A percentile compares a stretch with the other conserved stretches of the same genome.
These are phyloP conservation scores for Helminthosporium solani DNA, from an alignment of 2,329 filamentous ascomycete genomes.

Conservation along the genomic window DNA sequence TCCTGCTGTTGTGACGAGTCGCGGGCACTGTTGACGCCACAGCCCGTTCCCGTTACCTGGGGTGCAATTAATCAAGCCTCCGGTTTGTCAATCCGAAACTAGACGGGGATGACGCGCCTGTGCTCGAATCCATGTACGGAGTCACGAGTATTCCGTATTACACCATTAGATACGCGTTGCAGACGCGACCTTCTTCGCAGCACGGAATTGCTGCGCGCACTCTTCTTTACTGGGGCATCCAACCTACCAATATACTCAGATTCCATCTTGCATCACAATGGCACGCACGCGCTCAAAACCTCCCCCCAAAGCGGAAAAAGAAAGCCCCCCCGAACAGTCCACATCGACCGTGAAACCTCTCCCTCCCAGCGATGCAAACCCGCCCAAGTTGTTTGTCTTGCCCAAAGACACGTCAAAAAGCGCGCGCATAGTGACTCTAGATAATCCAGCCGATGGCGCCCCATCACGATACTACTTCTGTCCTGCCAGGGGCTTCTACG, in stretches of 20 bases:
- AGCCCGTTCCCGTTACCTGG: conserved; percentile 14
- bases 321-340: conserved; percentile 25
- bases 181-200: background rate
- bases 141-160: too few species aligned
- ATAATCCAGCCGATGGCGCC: conserved; percentile 53
- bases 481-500: conserved; percentile 58
- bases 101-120: conserved; percentile 32
- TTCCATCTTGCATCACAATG: conserved; percentile 25
- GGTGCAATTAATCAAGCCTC: conserved; percentile 30
- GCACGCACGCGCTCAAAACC: conserved; percentile 41
- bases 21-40: conserved; percentile 17
- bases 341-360: conserved; percentile 30
- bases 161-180: background rate
- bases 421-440: conserved; percentile 57
- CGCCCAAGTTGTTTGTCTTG: conserved; percentile 58
- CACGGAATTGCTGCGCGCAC: conserved; percentile 3
- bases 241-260: background rate
- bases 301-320: conserved; percentile 14
- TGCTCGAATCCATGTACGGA: too few species aligned
- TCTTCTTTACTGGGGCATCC: background rate
- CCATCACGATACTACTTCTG: conserved; percentile 60
- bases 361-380: conserved; percentile 41
- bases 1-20: background rate
- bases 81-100: conserved; percentile 31
- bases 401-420: conserved; percentile 54